These are phyloP conservation scores for Umbelopsis sp. DNA, from an alignment of 192 early-diverging fungal genomes.

Conservation along the genomic window DNA sequence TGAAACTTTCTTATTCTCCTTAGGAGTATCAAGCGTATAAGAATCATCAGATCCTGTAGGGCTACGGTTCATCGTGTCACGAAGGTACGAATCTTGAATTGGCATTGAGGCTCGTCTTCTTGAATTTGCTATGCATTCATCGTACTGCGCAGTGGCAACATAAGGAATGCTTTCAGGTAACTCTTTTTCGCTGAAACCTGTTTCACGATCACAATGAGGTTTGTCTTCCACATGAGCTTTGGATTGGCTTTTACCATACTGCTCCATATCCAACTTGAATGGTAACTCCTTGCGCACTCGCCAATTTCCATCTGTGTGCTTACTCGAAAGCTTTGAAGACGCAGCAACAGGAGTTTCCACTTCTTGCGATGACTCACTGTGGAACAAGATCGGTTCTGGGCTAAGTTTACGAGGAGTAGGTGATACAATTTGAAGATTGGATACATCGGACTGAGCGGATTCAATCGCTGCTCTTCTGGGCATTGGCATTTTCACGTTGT, in stretches of 20 bases:
- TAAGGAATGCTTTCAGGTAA: not conserved
- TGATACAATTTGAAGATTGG: slow-evolving; percentile 2
- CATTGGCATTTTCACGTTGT: not conserved
- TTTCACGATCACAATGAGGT: not conserved
- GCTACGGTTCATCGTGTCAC: slow-evolving; percentile 4
- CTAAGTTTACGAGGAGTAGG: slow-evolving; percentile 3
- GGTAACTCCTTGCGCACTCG: not conserved
- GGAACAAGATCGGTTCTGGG: not conserved
- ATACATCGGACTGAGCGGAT: not conserved
- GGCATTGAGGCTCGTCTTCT: not conserved
- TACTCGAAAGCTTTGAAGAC: not conserved
- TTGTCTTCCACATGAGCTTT: not conserved
- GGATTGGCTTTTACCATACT: not conserved
- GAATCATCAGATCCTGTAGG: slow-evolving; percentile 12
- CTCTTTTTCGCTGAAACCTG: not conserved
- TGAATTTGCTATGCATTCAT: not conserved
- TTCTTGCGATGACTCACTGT: not conserved
- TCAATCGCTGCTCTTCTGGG: not conserved
- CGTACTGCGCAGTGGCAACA: not conserved
- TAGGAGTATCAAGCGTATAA: not conserved
- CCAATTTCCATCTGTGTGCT: not conserved
- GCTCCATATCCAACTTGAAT: not conserved
- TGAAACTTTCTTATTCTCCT: not conserved
- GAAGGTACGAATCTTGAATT: not conserved
- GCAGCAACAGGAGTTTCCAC: not conserved